Evolutionary conservation across 305 asterid genomes (phyloP), one percentile per base, ranked within the genome.

Genomic region (Fraxinus baroniana): DNA sequence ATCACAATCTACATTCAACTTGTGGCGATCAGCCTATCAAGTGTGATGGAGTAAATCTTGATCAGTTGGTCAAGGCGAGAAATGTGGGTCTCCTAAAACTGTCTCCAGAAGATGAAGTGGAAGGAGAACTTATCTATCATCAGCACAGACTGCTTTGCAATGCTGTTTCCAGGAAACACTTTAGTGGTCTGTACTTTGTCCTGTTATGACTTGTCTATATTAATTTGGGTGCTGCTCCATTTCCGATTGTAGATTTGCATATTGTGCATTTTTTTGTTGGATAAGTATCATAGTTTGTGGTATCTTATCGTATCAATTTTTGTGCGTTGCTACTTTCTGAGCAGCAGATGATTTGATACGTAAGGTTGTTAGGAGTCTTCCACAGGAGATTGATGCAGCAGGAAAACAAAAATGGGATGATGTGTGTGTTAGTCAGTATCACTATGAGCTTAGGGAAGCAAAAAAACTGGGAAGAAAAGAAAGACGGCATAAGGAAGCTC

Each of bases 401-500:
- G 88, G 92, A 81, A 90, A 88, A 78, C 91, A 85, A 84, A 93
- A 93, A 75, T 97, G 99, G 98, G 97, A 97, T 88, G 90, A 89
- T 41, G 97, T 93, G 44, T 87, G 91, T 68, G 94, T 95, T 86
- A 90, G 91, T 85, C 97, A 93, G 85, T 97, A 93, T 84, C 91
- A 86, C 87, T 86, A 86, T 78, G 96, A 93, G 52, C 97, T 94
- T 84, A 90, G 93, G 87, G 99, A 97, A 89, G 95, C 94, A 33
- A 97, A 90, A 87, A 95, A 95, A 86, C 97, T 89, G 85, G 98
- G 98, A 79, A 89, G 99, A 80, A 97, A 92, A 88, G 98, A 97
- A 87, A 94, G 97, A 18, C 91, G 98, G 70, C 98, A 93, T 80
- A 92, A 91, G 88, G 99, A 95, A 88, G 99, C 98, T 76, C 99